Evolutionary conservation across 257 asterid species (phyloP), one percentile per base, ranked within the genome.

Genomic region (Fraxinus anomala): DNA sequence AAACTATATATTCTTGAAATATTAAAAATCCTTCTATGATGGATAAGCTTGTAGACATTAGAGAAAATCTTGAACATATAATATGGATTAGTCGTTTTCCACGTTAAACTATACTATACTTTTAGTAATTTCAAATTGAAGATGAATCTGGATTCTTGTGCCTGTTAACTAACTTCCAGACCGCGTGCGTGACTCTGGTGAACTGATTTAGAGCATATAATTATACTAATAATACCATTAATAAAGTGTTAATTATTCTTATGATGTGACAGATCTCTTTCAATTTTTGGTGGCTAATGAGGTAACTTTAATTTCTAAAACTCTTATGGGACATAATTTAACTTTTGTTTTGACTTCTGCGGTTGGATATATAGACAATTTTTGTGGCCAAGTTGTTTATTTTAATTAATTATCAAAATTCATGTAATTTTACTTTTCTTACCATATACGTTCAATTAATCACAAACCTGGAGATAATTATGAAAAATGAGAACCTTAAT

Each of bases 31-130:
- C 44, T 42, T 42, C 17, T 11, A 42, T 12, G 1, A 44, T 44
- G 54, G 19, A 11, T 2, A 37, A 37, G 42, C 42, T 37, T 37
- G 42, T 8, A 37, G 42, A 1, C 42, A 37, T 8, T 7, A 8
- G 10, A 37, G 42, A 37, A 37, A 37, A 37, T 37, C 42, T 37
- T 37, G 3, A 37, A 37, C 42, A 7, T 7, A 37, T 37, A 6
- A 6, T 37, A 37, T 61, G 80, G 80, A 73, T 59, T 26, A 61
- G 82, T 80, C 84, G 1, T 74, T 83, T 61, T 80, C 86, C 76
- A 26, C 54, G 26, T 3, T 56, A 78, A 68, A 6, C 10, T 26
- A 72, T 65, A 30, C 68, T 56, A 40, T 56, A 47, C 19, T 34
- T 34, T 40, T 51, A 39, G 69, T 61, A 59, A 77, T 72, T 83